Percentiles rank a stretch among this genome's conserved stretches.
Conservation (phyloP, 192 early-diverging fungal species). For the Geranomyces variabilis region DNA sequence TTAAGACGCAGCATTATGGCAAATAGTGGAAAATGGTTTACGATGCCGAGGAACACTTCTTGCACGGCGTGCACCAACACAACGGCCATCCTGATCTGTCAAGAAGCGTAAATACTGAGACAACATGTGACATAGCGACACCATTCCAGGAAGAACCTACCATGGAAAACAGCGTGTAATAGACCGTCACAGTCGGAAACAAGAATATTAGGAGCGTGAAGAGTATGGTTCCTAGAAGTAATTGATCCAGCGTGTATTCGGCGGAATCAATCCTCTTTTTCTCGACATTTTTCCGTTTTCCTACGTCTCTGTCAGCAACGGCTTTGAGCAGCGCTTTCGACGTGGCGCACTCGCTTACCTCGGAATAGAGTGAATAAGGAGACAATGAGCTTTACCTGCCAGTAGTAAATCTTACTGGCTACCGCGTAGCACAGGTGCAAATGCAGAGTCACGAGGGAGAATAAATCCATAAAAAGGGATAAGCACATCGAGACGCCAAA, state of each 20-base stretch:
- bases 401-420: conserved; percentile 88
- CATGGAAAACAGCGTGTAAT: conserved; percentile 86
- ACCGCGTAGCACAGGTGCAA: conserved; percentile 96
- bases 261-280: conserved; percentile 91
- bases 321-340: background rate
- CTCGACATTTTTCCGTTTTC: conserved; percentile 82
- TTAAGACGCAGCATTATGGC: conserved; percentile 87
- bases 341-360: conserved; percentile 53
- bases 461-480: conserved; percentile 79
- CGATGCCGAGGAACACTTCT: conserved; percentile 83
- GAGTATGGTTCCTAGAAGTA: conserved; percentile 90
- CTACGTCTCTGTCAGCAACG: conserved; percentile 40
- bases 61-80: conserved; percentile 78
- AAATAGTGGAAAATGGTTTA: conserved; percentile 98
- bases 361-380: conserved; percentile 92
- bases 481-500: conserved; percentile 86
- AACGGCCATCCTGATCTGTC: conserved; percentile 76
- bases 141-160: conserved; percentile 44
- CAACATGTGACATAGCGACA: background rate
- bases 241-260: conserved; percentile 94
- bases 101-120: background rate
- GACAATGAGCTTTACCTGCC: conserved; percentile 83
- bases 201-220: conserved; percentile 92
- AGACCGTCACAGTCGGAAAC: conserved; percentile 94
- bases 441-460: conserved; percentile 85